Evolutionary conservation across 805 yeast species (phyloP).

Genomic region (Maudiozyma barnettii): DNA sequence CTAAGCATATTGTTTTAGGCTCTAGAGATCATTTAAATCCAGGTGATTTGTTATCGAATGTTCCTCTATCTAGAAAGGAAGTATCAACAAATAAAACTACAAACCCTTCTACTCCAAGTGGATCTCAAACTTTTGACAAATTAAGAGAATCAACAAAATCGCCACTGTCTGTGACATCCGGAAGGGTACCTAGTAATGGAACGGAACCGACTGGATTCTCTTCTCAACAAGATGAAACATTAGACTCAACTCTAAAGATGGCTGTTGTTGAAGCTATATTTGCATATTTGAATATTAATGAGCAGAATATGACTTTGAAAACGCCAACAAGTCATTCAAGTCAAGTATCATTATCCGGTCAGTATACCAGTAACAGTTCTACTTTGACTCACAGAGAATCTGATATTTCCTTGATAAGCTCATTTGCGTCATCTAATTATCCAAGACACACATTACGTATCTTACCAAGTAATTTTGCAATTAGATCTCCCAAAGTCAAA

Average conservation of each 20-base stretch:
- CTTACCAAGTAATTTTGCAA: conserved; percentile 19
- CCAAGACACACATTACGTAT: conserved; percentile 17
- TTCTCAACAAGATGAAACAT: not conserved
- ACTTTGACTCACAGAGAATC: conserved; percentile 5
- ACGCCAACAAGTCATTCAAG: not conserved
- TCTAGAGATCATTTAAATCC: conserved; percentile 59
- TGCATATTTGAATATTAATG: conserved; percentile 53
- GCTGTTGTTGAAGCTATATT: conserved; percentile 68
- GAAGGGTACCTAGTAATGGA: not conserved
- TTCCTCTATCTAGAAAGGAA: conserved; percentile 48
- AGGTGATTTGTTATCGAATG: conserved; percentile 77
- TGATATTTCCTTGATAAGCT: conserved; percentile 11
- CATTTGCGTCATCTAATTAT: conserved; percentile 9
- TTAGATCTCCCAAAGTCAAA: conserved; percentile 6
- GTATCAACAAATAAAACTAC: not conserved
- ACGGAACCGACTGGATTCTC: not conserved
- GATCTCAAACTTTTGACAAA: not conserved
- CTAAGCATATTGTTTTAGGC: conserved; percentile 44
- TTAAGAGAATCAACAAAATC: not conserved
- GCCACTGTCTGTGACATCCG: not conserved
- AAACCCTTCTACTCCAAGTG: not conserved
- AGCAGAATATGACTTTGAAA: conserved; percentile 25
- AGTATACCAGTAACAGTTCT: not conserved
- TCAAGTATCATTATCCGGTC: not conserved
- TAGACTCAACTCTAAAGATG: conserved; percentile 47